Percentiles rank a stretch among this genome's conserved stretches.
Evolutionary conservation across 2,329 filamentous ascomycete species (phyloP).

Genomic region (Zalaria obscura): DNA sequence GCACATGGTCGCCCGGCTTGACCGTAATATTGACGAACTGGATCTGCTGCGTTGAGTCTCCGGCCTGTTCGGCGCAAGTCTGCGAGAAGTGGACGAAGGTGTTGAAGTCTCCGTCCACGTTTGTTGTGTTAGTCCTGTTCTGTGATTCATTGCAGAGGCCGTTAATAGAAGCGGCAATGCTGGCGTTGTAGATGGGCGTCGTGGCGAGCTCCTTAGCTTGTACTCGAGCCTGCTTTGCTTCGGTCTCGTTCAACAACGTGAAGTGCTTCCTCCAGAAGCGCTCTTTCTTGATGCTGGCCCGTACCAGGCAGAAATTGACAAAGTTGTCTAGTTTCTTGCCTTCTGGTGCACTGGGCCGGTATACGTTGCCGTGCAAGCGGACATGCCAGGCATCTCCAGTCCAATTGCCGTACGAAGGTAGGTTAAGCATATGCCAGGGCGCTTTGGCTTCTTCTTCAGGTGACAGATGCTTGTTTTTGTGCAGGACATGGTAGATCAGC

Average conservation of each 20-base stretch:
- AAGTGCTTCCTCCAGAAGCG: conserved; percentile 26
- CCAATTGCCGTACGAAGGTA: conserved; percentile 54
- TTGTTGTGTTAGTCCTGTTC: background rate
- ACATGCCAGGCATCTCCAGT: conserved; percentile 58
- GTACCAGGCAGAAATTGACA: conserved; percentile 53
- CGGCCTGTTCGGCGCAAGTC: too few relatives aligned
- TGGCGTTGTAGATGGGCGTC: conserved; percentile 1
- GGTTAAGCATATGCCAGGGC: conserved; percentile 31
- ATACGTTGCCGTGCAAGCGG: conserved; percentile 59
- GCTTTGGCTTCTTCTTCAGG: background rate
- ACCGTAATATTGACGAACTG: too few relatives aligned
- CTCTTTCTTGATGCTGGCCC: conserved; percentile 38
- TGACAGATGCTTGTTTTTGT: background rate
- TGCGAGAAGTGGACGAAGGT: too few relatives aligned
- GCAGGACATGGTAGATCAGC: conserved; percentile 1
- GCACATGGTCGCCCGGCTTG: too few relatives aligned
- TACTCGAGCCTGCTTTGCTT: background rate
- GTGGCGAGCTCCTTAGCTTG: conserved; percentile 1
- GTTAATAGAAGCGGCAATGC: background rate
- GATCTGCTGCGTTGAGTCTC: too few relatives aligned
- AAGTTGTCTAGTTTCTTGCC: conserved; percentile 47
- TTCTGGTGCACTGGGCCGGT: conserved; percentile 52
- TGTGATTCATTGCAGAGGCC: background rate
- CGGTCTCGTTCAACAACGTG: conserved; percentile 19
- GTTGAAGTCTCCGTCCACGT: background rate